Conservation (phyloP, 2,329 filamentous ascomycete genomes). For the Blastomyces emzantsi region DNA sequence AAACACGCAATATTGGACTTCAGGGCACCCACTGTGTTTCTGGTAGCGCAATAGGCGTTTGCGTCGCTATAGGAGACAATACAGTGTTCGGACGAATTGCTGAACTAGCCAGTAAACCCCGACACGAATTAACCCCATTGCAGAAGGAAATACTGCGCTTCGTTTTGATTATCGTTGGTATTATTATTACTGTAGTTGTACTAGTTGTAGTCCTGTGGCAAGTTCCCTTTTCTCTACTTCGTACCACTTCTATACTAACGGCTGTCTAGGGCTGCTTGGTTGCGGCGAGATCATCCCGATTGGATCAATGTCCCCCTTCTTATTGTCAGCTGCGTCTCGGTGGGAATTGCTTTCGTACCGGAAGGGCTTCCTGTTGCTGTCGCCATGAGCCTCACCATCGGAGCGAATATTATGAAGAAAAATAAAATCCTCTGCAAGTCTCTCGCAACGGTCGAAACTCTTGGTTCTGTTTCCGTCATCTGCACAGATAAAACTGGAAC, state of each 20-base stretch:
- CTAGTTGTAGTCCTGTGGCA: slow-evolving; percentile 53
- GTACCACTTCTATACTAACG: slow-evolving; percentile 11
- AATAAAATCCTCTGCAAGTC: slow-evolving; percentile 73
- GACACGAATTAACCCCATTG: slow-evolving; percentile 57
- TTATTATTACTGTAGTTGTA: slow-evolving; percentile 56
- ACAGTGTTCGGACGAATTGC: slow-evolving; percentile 72
- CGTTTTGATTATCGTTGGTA: slow-evolving; percentile 56
- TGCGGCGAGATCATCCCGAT: slow-evolving; percentile 55
- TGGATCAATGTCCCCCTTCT: slow-evolving; percentile 65
- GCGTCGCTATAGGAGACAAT: slow-evolving; percentile 61
- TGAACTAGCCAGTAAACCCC: slow-evolving; percentile 60
- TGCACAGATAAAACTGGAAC: slow-evolving; percentile 68
- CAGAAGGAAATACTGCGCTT: slow-evolving; percentile 67
- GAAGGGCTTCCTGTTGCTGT: slow-evolving; percentile 64
- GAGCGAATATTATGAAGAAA: slow-evolving; percentile 65
- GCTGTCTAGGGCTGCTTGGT: slow-evolving; percentile 53
- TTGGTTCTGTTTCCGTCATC: slow-evolving; percentile 63
- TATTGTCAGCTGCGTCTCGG: slow-evolving; percentile 63
- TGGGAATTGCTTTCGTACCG: slow-evolving; percentile 67
- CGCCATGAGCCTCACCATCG: slow-evolving; percentile 63
- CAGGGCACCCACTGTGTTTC: slow-evolving; percentile 72
- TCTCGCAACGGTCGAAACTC: slow-evolving; percentile 66
- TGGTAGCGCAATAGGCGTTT: slow-evolving; percentile 56
- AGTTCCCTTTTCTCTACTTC: slow-evolving; percentile 4
- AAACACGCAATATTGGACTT: slow-evolving; percentile 65